Evolutionary conservation across 2,329 filamentous ascomycete species (phyloP).

Genomic region (Thelonectria discophora): DNA sequence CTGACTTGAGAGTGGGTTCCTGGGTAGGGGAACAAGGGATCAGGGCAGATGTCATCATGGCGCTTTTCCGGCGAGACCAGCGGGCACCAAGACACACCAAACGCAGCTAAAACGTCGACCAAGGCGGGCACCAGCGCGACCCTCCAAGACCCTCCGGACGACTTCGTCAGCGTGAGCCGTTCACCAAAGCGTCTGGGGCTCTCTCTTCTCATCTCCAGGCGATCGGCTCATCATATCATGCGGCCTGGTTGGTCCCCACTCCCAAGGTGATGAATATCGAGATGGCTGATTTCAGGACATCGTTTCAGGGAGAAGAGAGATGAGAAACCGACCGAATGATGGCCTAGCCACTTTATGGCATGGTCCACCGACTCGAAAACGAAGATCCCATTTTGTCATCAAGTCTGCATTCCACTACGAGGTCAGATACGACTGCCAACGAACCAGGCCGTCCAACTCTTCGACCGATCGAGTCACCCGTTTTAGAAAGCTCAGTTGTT

Average conservation of each 20-base stretch:
- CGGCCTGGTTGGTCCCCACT: conserved; percentile 11
- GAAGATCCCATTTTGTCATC: conserved; percentile 26
- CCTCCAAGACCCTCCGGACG: conserved; percentile 25
- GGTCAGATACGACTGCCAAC: conserved; percentile 12
- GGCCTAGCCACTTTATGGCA: conserved; percentile 14
- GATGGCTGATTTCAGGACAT: conserved; percentile 7
- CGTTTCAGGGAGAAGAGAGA: conserved; percentile 9
- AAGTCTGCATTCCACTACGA: neutral
- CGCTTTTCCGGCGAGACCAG: conserved; percentile 12
- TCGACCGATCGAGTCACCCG: conserved; percentile 14
- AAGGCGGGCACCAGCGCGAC: conserved; percentile 28
- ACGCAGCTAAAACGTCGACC: conserved; percentile 24
- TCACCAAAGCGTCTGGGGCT: conserved; percentile 12
- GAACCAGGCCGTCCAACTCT: conserved; percentile 7
- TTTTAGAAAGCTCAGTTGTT: neutral
- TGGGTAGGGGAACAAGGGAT: conserved; percentile 24
- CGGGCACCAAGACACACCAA: conserved; percentile 24
- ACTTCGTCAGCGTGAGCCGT: conserved; percentile 15
- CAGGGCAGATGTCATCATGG: conserved; percentile 33
- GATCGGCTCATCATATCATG: conserved; percentile 25
- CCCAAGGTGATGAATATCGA: conserved; percentile 12
- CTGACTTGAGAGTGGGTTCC: conserved; percentile 14
- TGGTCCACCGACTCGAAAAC: conserved; percentile 7
- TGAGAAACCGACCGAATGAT: conserved; percentile 11
- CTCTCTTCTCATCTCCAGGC: conserved; percentile 14